These are phyloP conservation scores for Boletus pseudopeckii DNA, from an alignment of 768 basidiomycete genomes.

Conservation along the genomic window DNA sequence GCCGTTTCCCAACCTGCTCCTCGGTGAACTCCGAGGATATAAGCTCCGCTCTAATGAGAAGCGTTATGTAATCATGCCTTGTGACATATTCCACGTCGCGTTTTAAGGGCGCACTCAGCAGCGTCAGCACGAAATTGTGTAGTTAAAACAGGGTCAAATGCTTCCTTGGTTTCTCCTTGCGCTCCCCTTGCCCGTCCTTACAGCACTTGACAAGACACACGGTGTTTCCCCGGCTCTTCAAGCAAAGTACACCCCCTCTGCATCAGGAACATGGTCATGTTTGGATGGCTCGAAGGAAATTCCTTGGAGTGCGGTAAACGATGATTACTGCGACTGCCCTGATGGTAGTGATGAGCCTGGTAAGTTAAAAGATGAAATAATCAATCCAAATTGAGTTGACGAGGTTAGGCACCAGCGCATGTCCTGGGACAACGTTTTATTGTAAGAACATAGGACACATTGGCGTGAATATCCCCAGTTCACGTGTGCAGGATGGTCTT, in stretches of 20 bases:
- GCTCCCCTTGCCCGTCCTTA: constrained; percentile 38
- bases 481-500: constrained; percentile 87
- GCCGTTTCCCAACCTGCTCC: neutral
- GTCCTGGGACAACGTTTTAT: constrained; percentile 71
- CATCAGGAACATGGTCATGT: constrained; percentile 68
- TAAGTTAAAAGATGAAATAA: constrained; percentile 23
- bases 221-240: constrained; percentile 58
- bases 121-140: neutral
- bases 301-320: constrained; percentile 79
- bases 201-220: constrained; percentile 44
- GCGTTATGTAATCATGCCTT: constrained; percentile 22
- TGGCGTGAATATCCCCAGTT: constrained; percentile 71
- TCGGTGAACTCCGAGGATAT: constrained; percentile 22
- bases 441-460: constrained; percentile 88
- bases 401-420: constrained; percentile 75
- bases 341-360: constrained; percentile 98
- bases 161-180: constrained; percentile 47
- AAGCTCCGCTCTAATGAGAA: constrained; percentile 18
- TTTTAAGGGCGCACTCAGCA: neutral
- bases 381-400: constrained; percentile 6
- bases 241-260: constrained; percentile 50
- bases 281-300: constrained; percentile 79
- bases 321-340: constrained; percentile 91
- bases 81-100: constrained; percentile 2
- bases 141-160: constrained; percentile 32